A percentile compares a stretch with the other conserved stretches of the same genome.
Conservation (phyloP, 305 asterid genomes). For the Fraxinus dipetala region DNA sequence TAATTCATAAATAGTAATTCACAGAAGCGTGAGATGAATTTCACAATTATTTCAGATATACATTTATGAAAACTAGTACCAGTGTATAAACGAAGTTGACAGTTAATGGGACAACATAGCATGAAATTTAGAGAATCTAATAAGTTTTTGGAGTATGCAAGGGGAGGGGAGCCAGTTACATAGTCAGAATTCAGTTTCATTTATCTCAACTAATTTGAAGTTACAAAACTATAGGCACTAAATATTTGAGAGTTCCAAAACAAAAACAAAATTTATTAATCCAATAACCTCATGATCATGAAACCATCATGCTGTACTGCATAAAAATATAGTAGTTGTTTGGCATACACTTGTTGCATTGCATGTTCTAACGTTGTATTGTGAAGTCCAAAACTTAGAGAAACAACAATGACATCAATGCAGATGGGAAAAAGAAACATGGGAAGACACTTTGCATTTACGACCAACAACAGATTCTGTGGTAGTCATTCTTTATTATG, state of each 20-base stretch:
- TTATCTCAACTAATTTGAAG: constrained; percentile 2
- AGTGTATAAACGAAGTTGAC: background rate
- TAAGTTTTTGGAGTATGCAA: background rate
- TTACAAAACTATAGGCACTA: background rate
- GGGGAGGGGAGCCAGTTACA: background rate
- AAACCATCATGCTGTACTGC: background rate
- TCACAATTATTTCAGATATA: background rate
- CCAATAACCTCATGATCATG: background rate
- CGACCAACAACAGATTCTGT: constrained; percentile 3
- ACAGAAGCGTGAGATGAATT: background rate
- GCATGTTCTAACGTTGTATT: background rate
- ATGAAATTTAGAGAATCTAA: background rate
- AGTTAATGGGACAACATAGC: background rate
- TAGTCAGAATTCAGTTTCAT: constrained; percentile 10
- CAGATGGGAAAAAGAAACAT: background rate
- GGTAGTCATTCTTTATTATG: constrained; percentile 8
- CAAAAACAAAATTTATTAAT: constrained; percentile 8
- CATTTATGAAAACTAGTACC: background rate
- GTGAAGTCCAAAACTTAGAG: background rate
- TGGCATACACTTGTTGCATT: constrained; percentile 14
- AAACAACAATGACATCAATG: background rate
- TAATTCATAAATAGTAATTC: background rate
- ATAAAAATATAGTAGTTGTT: background rate
- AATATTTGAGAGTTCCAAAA: constrained; percentile 22
- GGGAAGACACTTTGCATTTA: background rate